Evolutionary conservation across 208 protist genomes (phyloP), one percentile per base, ranked within the genome.

Genomic region (Crithidia fasciculata): DNA sequence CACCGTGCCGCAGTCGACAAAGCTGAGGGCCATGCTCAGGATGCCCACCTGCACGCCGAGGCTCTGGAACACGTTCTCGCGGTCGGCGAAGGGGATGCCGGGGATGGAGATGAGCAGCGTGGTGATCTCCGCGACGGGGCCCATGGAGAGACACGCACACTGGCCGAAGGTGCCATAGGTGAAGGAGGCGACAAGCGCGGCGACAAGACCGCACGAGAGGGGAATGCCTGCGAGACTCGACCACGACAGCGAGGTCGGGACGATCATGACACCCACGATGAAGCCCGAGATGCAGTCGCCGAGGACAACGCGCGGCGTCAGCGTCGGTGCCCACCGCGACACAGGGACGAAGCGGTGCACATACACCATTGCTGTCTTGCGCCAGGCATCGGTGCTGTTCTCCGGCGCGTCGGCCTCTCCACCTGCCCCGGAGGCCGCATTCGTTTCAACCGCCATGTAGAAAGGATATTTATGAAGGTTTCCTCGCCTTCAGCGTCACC

Each of bases 211-310:
- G 54, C 78, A 84, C 5, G 79, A 76, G 4, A 89, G 63, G 40
- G 76, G 72, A 39, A 89, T 54, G 40, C 76, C 78, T 2, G 76
- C 78, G 44, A 89, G 53, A 45, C 76, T 85, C 28, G 84, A 83
- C 79, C 80, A 89, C 19, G 84, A 86, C 0, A 89, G 79, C 15
- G 63, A 78, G 13, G 75, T 86, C 7, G 84, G 84, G 64, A 89
- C 74, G 49, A 86, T 69, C 84, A 89, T 89, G 28, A 89, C 82
- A 13, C 84, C 84, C 0, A 84, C 81, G 19, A 89, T 83, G 62
- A 89, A 80, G 54, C 84, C 84, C 36, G 78, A 76, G 54, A 83
- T 78, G 50, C 55, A 19, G 63, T 89, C 84, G 47, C 44, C 58
- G 28, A 82, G 6, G 4, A 78, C 41, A 18, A 63, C 55, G 28